A percentile compares a stretch with the other conserved stretches of the same genome.
phyloP scores from a whole-genome alignment of 1,284 basidiomycete genomes.

The Apiotrichum porosum region DNA sequence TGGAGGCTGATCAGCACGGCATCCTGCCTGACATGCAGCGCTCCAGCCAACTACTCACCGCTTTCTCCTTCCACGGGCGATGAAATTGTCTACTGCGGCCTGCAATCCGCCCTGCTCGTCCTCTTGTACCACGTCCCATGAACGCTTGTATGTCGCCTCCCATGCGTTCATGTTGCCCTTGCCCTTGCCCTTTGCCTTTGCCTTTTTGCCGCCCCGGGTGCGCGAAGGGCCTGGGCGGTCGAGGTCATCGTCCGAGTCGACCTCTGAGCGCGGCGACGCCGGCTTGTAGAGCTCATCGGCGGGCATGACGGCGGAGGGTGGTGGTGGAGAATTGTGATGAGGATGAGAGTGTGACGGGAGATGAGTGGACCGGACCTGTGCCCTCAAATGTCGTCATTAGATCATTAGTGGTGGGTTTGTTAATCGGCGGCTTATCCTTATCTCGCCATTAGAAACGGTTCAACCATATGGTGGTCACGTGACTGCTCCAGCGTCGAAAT shows the following conservation, averaged over 20 bases:
- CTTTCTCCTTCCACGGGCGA: slow-evolving; percentile 77
- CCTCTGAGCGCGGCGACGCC: slow-evolving; percentile 7
- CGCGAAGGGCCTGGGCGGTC: slow-evolving; percentile 21
- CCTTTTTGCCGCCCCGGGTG: slow-evolving; percentile 5
- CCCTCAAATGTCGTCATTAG: neutral
- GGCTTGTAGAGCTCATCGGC: slow-evolving; percentile 18
- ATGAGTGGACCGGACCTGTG: too few species aligned
- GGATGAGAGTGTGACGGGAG: too few species aligned
- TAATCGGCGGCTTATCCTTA: too few species aligned
- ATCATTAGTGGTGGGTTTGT: neutral
- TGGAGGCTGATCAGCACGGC: slow-evolving; percentile 17
- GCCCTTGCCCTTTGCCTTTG: slow-evolving; percentile 20
- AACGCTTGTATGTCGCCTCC: slow-evolving; percentile 90
- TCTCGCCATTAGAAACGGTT: too few species aligned
- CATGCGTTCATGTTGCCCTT: slow-evolving; percentile 64
- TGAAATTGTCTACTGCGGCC: slow-evolving; percentile 78
- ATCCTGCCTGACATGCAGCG: neutral
- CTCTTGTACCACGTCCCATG: slow-evolving; percentile 95
- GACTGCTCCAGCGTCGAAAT: too few species aligned
- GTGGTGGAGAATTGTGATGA: too few species aligned
- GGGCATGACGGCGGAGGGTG: slow-evolving; percentile 3
- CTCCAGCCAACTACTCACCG: slow-evolving; percentile 56
- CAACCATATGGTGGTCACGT: too few species aligned
- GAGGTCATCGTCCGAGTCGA: slow-evolving; percentile 23
- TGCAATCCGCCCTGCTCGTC: slow-evolving; percentile 90